phyloP scores from a whole-genome alignment of 495 filamentous ascomycete genomes.

The Penicillium lagena region DNA sequence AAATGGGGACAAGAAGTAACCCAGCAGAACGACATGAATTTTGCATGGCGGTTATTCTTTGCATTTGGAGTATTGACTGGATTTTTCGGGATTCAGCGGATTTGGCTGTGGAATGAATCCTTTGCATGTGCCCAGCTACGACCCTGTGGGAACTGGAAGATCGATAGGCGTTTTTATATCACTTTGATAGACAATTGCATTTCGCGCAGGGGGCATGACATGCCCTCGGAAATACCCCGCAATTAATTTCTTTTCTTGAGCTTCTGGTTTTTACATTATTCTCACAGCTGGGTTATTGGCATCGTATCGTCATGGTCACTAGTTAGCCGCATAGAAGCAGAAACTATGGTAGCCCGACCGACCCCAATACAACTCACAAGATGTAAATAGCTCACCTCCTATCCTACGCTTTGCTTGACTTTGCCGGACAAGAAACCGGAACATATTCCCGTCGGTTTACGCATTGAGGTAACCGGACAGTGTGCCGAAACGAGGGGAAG shows the following conservation, averaged over 20 bases:
- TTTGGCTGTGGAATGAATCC: not conserved
- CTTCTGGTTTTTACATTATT: too few relatives aligned
- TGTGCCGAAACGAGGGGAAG: not conserved
- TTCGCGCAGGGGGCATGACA: not conserved
- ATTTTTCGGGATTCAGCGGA: conserved; percentile 8
- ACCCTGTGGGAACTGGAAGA: conserved; percentile 13
- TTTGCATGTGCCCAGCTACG: conserved; percentile 8
- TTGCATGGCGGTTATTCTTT: conserved; percentile 16
- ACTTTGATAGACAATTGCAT: conserved; percentile 19
- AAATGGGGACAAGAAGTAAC: conserved; percentile 26
- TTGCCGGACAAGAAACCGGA: not conserved
- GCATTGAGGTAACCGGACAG: conserved; percentile 1
- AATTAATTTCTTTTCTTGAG: too few relatives aligned
- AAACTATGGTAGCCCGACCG: too few relatives aligned
- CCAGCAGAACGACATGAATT: not conserved
- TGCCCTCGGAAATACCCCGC: too few relatives aligned
- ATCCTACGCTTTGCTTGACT: too few relatives aligned
- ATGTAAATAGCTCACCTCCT: too few relatives aligned
- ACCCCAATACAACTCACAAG: too few relatives aligned
- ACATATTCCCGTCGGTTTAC: conserved; percentile 1
- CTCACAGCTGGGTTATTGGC: too few relatives aligned
- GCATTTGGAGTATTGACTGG: conserved; percentile 8
- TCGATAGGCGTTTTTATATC: conserved; percentile 9
- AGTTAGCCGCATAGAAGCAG: too few relatives aligned
- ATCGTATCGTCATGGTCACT: too few relatives aligned